phyloP scores from a whole-genome alignment of 768 basidiomycete genomes.

The Suillus cothurnatus region DNA sequence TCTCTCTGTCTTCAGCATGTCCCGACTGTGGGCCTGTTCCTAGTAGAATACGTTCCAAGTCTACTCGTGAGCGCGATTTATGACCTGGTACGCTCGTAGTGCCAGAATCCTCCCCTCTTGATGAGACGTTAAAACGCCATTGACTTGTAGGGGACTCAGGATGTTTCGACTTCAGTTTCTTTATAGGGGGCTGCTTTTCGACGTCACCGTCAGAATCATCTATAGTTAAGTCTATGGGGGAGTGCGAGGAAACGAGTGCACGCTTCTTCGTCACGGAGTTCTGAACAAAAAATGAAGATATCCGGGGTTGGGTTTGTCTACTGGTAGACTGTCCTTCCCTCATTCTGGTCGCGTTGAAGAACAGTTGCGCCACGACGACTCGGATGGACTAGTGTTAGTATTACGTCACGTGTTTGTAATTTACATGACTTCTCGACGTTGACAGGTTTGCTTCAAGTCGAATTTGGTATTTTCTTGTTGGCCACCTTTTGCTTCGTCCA shows the following conservation, averaged over 20 bases:
- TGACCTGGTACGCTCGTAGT: constrained; percentile 46
- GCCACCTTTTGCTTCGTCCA: not conserved
- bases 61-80: constrained; percentile 34
- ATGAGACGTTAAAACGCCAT: constrained; percentile 44
- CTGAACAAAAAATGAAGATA: constrained; percentile 11
- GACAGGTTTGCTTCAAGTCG: not conserved
- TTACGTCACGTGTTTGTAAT: constrained; percentile 26
- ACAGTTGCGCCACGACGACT: constrained; percentile 28
- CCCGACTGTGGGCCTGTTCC: constrained; percentile 35
- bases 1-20: constrained; percentile 22
- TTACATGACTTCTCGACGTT: constrained; percentile 1
- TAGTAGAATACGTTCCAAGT: constrained; percentile 57
- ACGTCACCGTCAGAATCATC: constrained; percentile 35
- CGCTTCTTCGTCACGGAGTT: constrained; percentile 30
- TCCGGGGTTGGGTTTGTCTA: constrained; percentile 11
- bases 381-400: not conserved
- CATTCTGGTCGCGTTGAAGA: not conserved
- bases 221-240: constrained; percentile 57
- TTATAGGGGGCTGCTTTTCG: constrained; percentile 28
- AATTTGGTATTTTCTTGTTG: not conserved
- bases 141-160: constrained; percentile 32
- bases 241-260: constrained; percentile 11
- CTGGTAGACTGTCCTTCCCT: not conserved
- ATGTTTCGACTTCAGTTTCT: constrained; percentile 29
- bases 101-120: not conserved